Evolutionary conservation across 352 stramenopile species (phyloP).

Genomic region (Phytophthora ramorum): DNA sequence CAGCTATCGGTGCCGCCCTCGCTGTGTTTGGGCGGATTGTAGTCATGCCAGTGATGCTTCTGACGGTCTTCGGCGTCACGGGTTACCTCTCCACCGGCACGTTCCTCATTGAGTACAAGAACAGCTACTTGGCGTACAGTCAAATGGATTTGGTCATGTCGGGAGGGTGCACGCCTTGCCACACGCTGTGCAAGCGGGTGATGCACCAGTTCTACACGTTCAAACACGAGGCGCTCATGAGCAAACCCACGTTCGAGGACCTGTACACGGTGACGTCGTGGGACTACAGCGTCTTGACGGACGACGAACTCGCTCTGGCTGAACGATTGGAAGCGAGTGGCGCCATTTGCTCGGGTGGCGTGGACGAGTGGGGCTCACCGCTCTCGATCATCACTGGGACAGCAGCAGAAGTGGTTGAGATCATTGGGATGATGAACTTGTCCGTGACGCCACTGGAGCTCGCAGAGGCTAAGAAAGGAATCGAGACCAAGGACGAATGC

Average conservation of each 20-base stretch:
- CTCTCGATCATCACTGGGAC: slow-evolving; percentile 29
- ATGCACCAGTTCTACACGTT: slow-evolving; percentile 26
- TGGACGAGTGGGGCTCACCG: slow-evolving; percentile 37
- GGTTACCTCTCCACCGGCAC: slow-evolving; percentile 30
- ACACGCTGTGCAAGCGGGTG: slow-evolving; percentile 23
- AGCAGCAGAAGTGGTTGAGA: slow-evolving; percentile 19
- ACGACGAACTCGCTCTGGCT: slow-evolving; percentile 15
- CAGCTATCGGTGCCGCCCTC: slow-evolving; percentile 28
- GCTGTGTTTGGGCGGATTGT: slow-evolving; percentile 36
- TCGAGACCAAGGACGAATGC: slow-evolving; percentile 21
- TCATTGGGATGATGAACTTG: slow-evolving; percentile 19
- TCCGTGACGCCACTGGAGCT: slow-evolving; percentile 25
- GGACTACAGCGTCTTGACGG: slow-evolving; percentile 27
- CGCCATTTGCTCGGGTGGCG: slow-evolving; percentile 29
- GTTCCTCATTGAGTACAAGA: slow-evolving; percentile 37
- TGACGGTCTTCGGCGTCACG: slow-evolving; percentile 24
- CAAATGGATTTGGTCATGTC: slow-evolving; percentile 38
- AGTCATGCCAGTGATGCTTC: slow-evolving; percentile 33
- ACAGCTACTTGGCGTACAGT: slow-evolving; percentile 47
- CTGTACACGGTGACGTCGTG: slow-evolving; percentile 26
- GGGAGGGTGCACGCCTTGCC: slow-evolving; percentile 26
- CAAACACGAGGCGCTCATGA: slow-evolving; percentile 26
- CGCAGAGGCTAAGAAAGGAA: slow-evolving; percentile 18
- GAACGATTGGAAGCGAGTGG: slow-evolving; percentile 27
- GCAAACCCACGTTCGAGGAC: slow-evolving; percentile 36